Conservation (phyloP, 345 rosid species). For the Angophora floribunda region DNA sequence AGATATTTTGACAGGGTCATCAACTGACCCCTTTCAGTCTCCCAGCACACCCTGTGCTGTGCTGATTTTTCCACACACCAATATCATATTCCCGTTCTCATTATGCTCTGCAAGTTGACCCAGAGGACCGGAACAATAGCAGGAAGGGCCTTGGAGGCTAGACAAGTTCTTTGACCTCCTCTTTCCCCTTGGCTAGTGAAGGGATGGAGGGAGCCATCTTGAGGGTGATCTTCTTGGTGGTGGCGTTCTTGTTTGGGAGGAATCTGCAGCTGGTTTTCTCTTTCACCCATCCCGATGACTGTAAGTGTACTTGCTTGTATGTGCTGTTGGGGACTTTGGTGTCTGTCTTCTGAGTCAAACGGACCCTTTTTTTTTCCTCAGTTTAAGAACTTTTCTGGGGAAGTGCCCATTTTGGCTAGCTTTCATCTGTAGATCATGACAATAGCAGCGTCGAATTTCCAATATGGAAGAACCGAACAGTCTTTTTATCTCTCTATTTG, state of each 20-base stretch:
- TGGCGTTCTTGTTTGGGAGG: not conserved
- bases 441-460: not conserved
- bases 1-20: not conserved
- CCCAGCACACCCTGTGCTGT: not conserved
- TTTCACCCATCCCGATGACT: not conserved
- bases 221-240: not conserved
- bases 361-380: not conserved
- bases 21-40: not conserved
- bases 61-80: not conserved
- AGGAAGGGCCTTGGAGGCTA: not conserved
- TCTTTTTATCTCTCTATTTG: not conserved
- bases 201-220: not conserved
- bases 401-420: not conserved
- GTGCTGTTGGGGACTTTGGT: not conserved
- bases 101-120: not conserved
- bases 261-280: not conserved
- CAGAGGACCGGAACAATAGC: not conserved
- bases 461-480: not conserved
- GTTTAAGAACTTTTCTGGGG: not conserved
- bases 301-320: not conserved
- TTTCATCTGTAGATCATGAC: not conserved
- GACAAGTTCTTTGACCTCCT: not conserved
- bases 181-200: not conserved
- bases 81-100: not conserved
- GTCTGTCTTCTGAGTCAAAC: not conserved